A percentile compares a stretch with the other conserved stretches of the same genome.
Conservation (phyloP, 345 rosid genomes). For the Syzygium oleosum region DNA sequence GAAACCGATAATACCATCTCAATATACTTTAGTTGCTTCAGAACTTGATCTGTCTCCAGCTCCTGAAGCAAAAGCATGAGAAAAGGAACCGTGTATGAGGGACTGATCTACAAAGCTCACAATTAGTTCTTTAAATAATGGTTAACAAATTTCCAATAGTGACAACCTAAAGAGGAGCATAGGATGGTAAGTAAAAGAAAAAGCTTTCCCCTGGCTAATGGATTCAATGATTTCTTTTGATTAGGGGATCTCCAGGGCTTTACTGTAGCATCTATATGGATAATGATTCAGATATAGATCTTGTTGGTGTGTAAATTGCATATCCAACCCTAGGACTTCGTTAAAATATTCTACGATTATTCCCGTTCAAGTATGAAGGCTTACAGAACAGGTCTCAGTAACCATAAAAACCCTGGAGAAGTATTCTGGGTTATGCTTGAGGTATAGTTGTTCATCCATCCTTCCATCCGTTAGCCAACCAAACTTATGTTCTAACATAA, state of each 20-base stretch:
- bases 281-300: not conserved
- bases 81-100: constrained; percentile 3
- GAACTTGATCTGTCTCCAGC: constrained; percentile 69
- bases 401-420: not conserved
- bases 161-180: not conserved
- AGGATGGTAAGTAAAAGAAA: not conserved
- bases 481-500: not conserved
- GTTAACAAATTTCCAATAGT: not conserved
- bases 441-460: not conserved
- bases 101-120: not conserved
- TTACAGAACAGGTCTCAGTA: not conserved
- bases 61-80: constrained; percentile 40
- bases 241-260: not conserved
- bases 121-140: not conserved
- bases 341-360: not conserved
- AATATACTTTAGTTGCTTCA: constrained; percentile 70
- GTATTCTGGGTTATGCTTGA: not conserved
- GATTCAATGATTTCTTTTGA: not conserved
- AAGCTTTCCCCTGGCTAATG: not conserved
- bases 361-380: not conserved
- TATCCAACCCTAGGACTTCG: not conserved
- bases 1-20: constrained; percentile 46
- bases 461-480: not conserved
- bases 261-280: not conserved
- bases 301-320: not conserved